These are phyloP conservation scores for Flueggea neowawraea DNA, from an alignment of 441 rosid genomes.

Conservation along the genomic window DNA sequence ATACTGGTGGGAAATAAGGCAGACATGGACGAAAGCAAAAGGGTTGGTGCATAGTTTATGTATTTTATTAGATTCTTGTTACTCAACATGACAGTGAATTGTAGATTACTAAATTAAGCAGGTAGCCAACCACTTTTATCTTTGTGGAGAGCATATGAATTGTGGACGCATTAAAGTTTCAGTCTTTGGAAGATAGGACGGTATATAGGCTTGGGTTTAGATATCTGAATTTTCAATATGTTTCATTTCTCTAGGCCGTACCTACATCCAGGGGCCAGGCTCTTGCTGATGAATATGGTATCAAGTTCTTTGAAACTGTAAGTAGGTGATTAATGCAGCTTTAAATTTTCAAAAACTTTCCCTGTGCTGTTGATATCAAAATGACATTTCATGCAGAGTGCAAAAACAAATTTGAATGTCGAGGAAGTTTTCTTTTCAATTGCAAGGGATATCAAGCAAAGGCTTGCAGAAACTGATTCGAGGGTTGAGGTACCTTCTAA, in stretches of 20 bases:
- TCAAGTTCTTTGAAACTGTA: conserved; percentile 89
- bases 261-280: conserved; percentile 91
- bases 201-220: too few relatives aligned
- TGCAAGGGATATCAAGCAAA: conserved; percentile 81
- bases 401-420: conserved; percentile 80
- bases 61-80: too few relatives aligned
- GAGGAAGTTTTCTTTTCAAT: conserved; percentile 94
- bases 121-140: too few relatives aligned
- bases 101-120: too few relatives aligned
- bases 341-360: background rate
- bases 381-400: conserved; percentile 50
- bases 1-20: conserved; percentile 90
- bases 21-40: conserved; percentile 95
- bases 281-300: conserved; percentile 92
- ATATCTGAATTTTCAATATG: too few relatives aligned
- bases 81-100: too few relatives aligned
- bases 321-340: conserved; percentile 9
- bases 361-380: background rate
- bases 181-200: too few relatives aligned
- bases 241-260: conserved; percentile 43
- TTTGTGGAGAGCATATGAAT: too few relatives aligned
- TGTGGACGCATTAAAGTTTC: too few relatives aligned
- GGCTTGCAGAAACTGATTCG: conserved; percentile 75
- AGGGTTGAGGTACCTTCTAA: conserved; percentile 46
- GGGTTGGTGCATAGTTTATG: conserved; percentile 31